Evolutionary conservation across 257 asterid genomes (phyloP).

Genomic region (Leptodermis oblonga): DNA sequence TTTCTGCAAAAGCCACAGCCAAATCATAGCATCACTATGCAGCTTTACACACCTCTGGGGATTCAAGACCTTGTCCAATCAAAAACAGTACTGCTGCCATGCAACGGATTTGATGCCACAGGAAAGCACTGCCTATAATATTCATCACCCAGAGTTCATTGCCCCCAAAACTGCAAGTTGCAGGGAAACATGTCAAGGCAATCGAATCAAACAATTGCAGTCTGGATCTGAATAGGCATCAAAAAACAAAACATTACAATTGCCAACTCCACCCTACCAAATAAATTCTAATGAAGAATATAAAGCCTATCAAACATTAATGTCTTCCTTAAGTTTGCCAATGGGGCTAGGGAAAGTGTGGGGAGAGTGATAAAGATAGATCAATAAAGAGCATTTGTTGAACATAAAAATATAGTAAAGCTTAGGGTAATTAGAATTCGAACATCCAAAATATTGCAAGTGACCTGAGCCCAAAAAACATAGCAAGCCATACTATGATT

Average conservation of each 20-base stretch:
- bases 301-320: not conserved
- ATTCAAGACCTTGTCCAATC: slow-evolving; percentile 94
- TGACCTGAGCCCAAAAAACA: not conserved
- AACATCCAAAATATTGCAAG: slow-evolving; percentile 1
- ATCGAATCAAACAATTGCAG: not conserved
- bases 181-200: slow-evolving; percentile 18
- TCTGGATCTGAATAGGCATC: not conserved
- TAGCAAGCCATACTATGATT: not conserved
- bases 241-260: not conserved
- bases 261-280: not conserved
- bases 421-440: not conserved
- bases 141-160: slow-evolving; percentile 77
- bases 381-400: not conserved
- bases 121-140: slow-evolving; percentile 92
- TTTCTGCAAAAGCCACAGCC: not conserved
- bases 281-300: not conserved
- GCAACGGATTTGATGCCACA: slow-evolving; percentile 99
- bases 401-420: not conserved
- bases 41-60: slow-evolving; percentile 61
- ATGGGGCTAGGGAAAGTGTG: not conserved
- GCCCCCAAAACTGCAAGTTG: slow-evolving; percentile 46
- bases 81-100: slow-evolving; percentile 87
- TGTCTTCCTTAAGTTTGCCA: not conserved
- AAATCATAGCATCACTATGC: not conserved
- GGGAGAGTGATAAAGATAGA: not conserved